A percentile compares a stretch with the other conserved stretches of the same genome.
These are phyloP conservation scores for Penicillium alfredii DNA, from an alignment of 495 filamentous ascomycete genomes.

Conservation along the genomic window DNA sequence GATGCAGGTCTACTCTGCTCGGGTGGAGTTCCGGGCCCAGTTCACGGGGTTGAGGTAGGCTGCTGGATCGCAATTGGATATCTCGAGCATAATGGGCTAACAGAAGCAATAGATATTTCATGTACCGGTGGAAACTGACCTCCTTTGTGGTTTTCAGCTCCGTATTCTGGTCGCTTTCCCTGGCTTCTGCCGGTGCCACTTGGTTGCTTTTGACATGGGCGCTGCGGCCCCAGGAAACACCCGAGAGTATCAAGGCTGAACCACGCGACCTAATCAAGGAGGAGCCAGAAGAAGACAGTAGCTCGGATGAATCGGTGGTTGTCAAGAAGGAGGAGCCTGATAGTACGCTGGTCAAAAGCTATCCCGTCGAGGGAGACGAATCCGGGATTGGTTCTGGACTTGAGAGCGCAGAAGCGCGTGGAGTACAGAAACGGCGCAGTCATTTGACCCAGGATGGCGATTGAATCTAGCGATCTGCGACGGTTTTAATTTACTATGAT, in stretches of 20 bases:
- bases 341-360: conserved; percentile 16
- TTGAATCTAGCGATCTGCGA: too few species aligned
- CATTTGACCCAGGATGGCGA: conserved; percentile 20
- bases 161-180: conserved; percentile 68
- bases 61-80: not conserved
- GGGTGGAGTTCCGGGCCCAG: conserved; percentile 61
- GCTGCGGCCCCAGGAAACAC: conserved; percentile 21
- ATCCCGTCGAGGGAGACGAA: conserved; percentile 9
- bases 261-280: conserved; percentile 19
- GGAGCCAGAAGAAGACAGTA: conserved; percentile 11
- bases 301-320: not conserved
- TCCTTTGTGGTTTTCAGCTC: conserved; percentile 60
- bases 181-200: conserved; percentile 52
- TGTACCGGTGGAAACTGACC: conserved; percentile 71
- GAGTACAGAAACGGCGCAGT: conserved; percentile 34
- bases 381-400: conserved; percentile 29
- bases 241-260: conserved; percentile 2
- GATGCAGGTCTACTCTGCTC: conserved; percentile 69
- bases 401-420: conserved; percentile 28
- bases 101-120: conserved; percentile 55
- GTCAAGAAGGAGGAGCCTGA: conserved; percentile 23
- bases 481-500: too few species aligned
- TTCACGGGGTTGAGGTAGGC: conserved; percentile 63
- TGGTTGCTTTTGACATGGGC: conserved; percentile 49
- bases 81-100: conserved; percentile 11